Base-by-base conservation (phyloP, 257 asterid species). In the Capsicum baccatum region DNA sequence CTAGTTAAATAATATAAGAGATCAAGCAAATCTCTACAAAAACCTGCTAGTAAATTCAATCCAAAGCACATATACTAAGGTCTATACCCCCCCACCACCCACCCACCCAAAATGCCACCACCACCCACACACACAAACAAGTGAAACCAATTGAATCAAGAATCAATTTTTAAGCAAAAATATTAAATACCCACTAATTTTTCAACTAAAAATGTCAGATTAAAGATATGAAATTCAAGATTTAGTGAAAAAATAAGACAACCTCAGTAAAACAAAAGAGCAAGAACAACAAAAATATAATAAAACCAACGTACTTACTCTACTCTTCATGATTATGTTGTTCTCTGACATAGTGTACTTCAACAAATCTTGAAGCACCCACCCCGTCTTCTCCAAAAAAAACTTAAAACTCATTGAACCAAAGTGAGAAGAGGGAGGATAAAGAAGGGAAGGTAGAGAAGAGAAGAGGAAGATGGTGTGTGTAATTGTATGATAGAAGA, bases 261-360 rank as follows among this genome's bases (percentile, higher is more conserved):
- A 86, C 84, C 44, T 57, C 19, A 82, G 68, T 69, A 10, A 66
- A 6, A 59, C 55, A 42, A 50, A 59, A 42, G 42, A 39, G 3
- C 69, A 83, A 6, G 54, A 85, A 64, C 83, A 66, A 39, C 71
- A 50, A 58, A 2, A 63, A 17, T 58, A 60, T 67, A 44, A 70
- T 59, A 83, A 73, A 64, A 91, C 64, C 33, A 26, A 26, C 33
- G 33, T 26, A 26, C 33, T 26, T 26, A 96, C 99, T 94, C 93
- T 98, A 95, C 98, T 89, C 98, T 90, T 94, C 98, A 93, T 89
- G 86, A 89, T 60, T 64, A 35, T 84, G 82, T 84, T 88, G 86
- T 90, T 90, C 93, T 90, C 86, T 86, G 86, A 56, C 89, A 74
- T 88, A 87, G 79, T 83, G 81, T 62, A 85, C 67, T 52, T 59